Evolutionary conservation across 352 stramenopile genomes (phyloP).

Genomic region (Pythium myriotylum): DNA sequence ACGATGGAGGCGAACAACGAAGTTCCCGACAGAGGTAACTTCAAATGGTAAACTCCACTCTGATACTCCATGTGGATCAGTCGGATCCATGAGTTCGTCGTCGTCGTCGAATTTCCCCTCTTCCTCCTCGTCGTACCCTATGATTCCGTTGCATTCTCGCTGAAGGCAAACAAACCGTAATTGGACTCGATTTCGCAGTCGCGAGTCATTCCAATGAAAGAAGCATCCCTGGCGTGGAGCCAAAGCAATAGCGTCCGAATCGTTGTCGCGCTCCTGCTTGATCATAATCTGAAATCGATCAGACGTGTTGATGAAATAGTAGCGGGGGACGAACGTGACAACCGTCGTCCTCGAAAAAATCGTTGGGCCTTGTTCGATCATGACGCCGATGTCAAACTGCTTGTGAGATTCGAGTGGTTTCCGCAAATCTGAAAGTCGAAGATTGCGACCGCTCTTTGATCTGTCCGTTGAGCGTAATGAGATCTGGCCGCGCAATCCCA

Average conservation of each 20-base stretch:
- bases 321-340: slow-evolving; percentile 79
- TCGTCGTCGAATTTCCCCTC: slow-evolving; percentile 11
- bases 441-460: slow-evolving; percentile 32
- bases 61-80: slow-evolving; percentile 32
- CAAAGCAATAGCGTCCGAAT: slow-evolving; percentile 42
- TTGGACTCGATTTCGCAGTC: slow-evolving; percentile 66
- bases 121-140: slow-evolving; percentile 12
- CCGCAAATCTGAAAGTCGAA: slow-evolving; percentile 59
- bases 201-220: slow-evolving; percentile 78
- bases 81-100: background rate
- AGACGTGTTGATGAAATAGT: slow-evolving; percentile 81
- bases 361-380: slow-evolving; percentile 79
- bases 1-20: slow-evolving; percentile 72
- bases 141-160: slow-evolving; percentile 5
- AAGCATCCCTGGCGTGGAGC: slow-evolving; percentile 64
- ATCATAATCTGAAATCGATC: slow-evolving; percentile 65
- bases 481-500: slow-evolving; percentile 77
- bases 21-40: slow-evolving; percentile 78
- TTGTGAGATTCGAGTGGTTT: slow-evolving; percentile 41
- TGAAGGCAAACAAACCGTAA: slow-evolving; percentile 59
- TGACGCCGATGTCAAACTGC: slow-evolving; percentile 85
- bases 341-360: slow-evolving; percentile 79
- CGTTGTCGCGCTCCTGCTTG: slow-evolving; percentile 57
- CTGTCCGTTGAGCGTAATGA: slow-evolving; percentile 52
- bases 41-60: slow-evolving; percentile 84